Evolutionary conservation across 164 flowering plant genomes (phyloP).

Genomic region (Macadamia integrifolia): DNA sequence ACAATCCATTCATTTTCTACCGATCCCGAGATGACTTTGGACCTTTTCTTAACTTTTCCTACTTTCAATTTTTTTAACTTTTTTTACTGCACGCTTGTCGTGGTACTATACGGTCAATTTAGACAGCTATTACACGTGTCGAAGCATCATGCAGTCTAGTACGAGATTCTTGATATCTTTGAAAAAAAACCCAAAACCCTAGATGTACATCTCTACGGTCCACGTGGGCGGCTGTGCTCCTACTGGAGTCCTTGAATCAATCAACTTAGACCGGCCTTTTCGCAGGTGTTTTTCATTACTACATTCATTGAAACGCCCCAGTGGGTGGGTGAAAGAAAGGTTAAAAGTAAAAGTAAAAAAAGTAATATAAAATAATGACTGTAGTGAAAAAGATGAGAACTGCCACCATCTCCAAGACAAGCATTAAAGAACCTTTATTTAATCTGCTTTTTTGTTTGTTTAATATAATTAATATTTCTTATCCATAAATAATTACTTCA

Average conservation of each 20-base stretch:
- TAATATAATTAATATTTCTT: background rate
- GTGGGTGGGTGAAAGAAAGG: too few relatives aligned
- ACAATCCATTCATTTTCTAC: background rate
- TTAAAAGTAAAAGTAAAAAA: too few relatives aligned
- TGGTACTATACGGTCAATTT: background rate
- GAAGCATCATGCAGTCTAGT: background rate
- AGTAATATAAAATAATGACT: background rate
- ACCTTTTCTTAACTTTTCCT: too few relatives aligned
- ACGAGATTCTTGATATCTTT: background rate
- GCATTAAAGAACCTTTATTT: background rate
- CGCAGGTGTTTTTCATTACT: background rate
- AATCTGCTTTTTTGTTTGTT: background rate
- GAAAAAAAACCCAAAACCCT: background rate
- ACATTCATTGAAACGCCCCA: too few relatives aligned
- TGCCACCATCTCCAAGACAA: slow-evolving; percentile 1
- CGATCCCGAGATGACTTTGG: slow-evolving; percentile 7
- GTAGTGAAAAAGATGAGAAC: background rate
- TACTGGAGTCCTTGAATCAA: background rate
- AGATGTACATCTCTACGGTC: background rate
- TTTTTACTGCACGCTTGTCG: slow-evolving; percentile 5
- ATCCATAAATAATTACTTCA: background rate
- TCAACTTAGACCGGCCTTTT: background rate
- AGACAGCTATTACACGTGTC: slow-evolving; percentile 1
- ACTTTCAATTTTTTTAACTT: background rate
- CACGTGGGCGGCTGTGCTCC: background rate